Conservation (phyloP, 495 filamentous ascomycete species). For the Xylaria longipes region DNA sequence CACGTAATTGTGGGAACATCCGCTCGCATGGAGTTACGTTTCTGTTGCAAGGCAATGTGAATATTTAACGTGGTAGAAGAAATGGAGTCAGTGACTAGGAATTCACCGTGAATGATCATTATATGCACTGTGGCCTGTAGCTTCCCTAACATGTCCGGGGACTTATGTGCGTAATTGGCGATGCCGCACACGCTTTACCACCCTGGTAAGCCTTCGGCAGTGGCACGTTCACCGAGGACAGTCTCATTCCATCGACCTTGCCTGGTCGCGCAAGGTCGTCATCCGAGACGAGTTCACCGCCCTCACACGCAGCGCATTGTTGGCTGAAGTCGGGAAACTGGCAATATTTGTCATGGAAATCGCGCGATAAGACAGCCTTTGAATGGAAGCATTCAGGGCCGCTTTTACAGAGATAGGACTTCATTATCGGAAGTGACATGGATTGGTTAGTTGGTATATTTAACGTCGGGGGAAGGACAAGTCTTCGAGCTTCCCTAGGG, state of each 20-base stretch:
- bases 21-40: conserved; percentile 28
- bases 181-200: conserved; percentile 51
- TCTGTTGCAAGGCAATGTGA: no score
- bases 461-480: no score
- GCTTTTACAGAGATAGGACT: conserved; percentile 30
- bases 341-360: conserved; percentile 18
- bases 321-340: conserved; percentile 41
- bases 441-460: no score
- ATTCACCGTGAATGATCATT: no score
- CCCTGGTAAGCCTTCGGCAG: conserved; percentile 46
- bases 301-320: conserved; percentile 36
- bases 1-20: conserved; percentile 31
- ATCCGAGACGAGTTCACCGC: conserved; percentile 28
- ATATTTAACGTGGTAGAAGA: no score
- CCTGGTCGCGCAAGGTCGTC: conserved; percentile 34
- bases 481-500: no score
- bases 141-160: no score
- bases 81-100: no score
- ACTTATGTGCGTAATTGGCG: conserved; percentile 45
- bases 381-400: conserved; percentile 17
- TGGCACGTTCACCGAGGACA: conserved; percentile 48
- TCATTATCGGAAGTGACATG: conserved; percentile 32
- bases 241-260: conserved; percentile 37
- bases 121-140: no score
- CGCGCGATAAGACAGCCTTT: conserved; percentile 11